Evolutionary conservation across 2,329 filamentous ascomycete species (phyloP), one percentile per base, ranked within the genome.

Genomic region (Parascedosporium putredinis): DNA sequence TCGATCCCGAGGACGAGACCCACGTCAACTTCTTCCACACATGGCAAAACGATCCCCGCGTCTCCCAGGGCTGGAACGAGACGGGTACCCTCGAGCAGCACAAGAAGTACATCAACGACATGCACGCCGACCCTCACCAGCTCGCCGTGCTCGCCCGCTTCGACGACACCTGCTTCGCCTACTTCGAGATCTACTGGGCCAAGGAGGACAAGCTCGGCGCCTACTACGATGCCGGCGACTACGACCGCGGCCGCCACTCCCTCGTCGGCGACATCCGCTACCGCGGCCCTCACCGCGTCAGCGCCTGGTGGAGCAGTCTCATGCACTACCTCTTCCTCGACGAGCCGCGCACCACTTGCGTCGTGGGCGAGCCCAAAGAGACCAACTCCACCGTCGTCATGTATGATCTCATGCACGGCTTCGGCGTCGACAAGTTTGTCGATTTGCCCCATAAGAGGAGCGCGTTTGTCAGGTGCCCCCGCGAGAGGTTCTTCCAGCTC

Each of bases 31-130:
- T 88, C 4, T 90, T 91, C 70, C 81, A 89, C 65, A 73, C 73
- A 51, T 91, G 86, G 86, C 86, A 89, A 66, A 91, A 91, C 60
- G 86, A 90, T 60, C 86, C 86, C 48, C 83, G 86, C 47, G 86
- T 91, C 27, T 84, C 84, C 3, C 78, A 83, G 59, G 85, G 85
- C 3, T 90, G 86, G 86, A 86, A 88, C 60, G 81, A 87, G 67
- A 86, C 83, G 1, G 86, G 86, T 27, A 85, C 84, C 1, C 65
- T 87, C 45, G 84, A 87, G 25, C 75, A 89, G 62, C 86, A 90
- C 64, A 75, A 79, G 53, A 75, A 81, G 58, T 90, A 91, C 63
- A 72, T 89, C 47, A 73, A 76, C 25, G 76, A 76, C 55, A 73
- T 84, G 50, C 79, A 88, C 58, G 74, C 78, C 42, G 86, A 90